Conservation (phyloP, 2,329 filamentous ascomycete genomes). For the Clarireedia hainanense region DNA sequence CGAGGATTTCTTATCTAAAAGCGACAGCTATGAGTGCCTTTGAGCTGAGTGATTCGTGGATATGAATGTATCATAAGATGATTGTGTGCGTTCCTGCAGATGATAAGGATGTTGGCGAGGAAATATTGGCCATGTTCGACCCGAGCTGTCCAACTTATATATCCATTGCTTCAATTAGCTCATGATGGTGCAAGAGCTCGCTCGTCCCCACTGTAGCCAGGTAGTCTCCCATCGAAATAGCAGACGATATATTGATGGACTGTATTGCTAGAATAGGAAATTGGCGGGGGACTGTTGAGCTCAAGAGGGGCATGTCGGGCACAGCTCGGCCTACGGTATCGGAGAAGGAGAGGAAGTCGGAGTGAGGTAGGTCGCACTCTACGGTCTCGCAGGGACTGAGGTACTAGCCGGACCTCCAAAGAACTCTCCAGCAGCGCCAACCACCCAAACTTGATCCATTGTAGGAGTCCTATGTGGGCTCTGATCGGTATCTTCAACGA, state of each 20-base stretch:
- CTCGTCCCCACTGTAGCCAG: constrained; percentile 16
- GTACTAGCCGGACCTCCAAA: too few species aligned
- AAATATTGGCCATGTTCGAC: constrained; percentile 14
- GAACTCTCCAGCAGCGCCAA: too few species aligned
- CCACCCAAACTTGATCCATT: not conserved
- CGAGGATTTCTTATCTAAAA: constrained; percentile 9
- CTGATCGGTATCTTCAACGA: too few species aligned
- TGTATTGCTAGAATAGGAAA: constrained; percentile 9
- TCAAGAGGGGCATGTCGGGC: not conserved
- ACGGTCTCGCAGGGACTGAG: too few species aligned
- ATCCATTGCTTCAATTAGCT: constrained; percentile 5
- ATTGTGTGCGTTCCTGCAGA: constrained; percentile 8
- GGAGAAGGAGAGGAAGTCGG: not conserved
- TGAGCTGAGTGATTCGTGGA: not conserved
- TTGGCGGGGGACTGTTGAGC: not conserved
- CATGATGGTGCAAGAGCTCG: constrained; percentile 4
- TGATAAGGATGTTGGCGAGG: constrained; percentile 15
- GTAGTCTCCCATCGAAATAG: constrained; percentile 7
- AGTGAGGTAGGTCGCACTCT: not conserved
- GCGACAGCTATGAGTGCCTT: not conserved
- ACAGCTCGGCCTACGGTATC: not conserved
- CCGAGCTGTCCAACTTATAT: constrained; percentile 3
- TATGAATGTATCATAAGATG: constrained; percentile 6
- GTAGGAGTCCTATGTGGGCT: too few species aligned
- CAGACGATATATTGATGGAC: constrained; percentile 3